Evolutionary conservation across 108 stramenopile species (phyloP).

Genomic region (Fragilaria radians): DNA sequence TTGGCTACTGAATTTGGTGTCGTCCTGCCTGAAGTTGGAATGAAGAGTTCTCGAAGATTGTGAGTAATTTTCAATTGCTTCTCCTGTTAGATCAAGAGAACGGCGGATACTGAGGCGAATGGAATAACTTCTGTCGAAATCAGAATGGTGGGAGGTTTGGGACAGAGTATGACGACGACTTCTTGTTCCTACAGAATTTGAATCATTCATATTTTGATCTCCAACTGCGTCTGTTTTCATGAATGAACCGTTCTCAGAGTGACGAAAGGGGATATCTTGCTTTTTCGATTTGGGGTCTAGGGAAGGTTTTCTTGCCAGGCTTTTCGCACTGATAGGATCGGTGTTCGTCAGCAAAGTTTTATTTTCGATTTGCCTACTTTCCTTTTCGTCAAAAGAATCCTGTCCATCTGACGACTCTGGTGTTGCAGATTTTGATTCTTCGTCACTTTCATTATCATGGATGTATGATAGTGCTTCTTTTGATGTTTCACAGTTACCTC

Average conservation of each 20-base stretch:
- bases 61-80: slow-evolving; percentile 48
- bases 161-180: too few relatives aligned
- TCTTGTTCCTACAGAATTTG: background rate
- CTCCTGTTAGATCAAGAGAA: slow-evolving; percentile 67
- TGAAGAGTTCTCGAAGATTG: background rate
- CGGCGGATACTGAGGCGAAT: slow-evolving; percentile 56
- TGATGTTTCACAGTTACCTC: background rate
- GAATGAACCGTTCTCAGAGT: background rate
- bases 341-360: background rate
- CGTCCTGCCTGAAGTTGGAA: background rate
- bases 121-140: background rate
- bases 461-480: background rate
- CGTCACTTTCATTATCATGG: background rate
- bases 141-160: background rate
- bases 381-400: background rate
- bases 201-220: background rate
- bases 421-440: background rate
- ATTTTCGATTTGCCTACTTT: background rate
- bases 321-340: background rate
- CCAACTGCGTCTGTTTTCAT: background rate
- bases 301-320: too few relatives aligned
- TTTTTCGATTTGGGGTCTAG: background rate
- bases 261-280: background rate
- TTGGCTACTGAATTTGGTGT: background rate
- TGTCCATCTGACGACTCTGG: background rate